Evolutionary conservation across 768 basidiomycete genomes (phyloP), one percentile per base, ranked within the genome.

Genomic region (Russula dissimulans): DNA sequence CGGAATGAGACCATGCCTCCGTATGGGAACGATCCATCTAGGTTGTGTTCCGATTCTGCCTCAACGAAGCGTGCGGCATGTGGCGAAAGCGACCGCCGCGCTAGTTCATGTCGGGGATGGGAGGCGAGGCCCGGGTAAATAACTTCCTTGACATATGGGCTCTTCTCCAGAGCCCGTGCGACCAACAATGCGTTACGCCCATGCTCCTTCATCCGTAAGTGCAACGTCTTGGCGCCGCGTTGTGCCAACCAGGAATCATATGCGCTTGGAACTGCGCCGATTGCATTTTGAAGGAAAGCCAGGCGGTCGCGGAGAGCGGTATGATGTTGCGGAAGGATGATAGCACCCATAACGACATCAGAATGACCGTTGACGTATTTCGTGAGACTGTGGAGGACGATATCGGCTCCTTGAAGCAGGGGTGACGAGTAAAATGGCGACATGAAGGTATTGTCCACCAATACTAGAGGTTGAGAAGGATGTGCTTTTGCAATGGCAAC

Each of bases 301-400:
- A 97, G 78, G 54, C 77, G 80, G 6, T 80, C 69, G 0, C 74
- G 70, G 56, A 89, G 73, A 0, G 72, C 70, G 4, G 74, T 61
- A 57, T 82, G 80, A 54, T 78, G 77, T 0, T 78, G 67, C 8
- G 89, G 84, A 6, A 94, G 78, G 65, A 94, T 83, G 56, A 88
- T 72, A 0, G 86, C 85, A 45, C 95, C 95, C 81, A 94, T 90
- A 67, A 97, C 78, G 69, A 95, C 90, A 70, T 98, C 95, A 0
- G 89, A 89, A 74, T 97, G 95, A 0, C 95, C 95, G 69, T 92
- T 91, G 69, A 95, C 77, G 75, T 95, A 97, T 73, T 98, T 97
- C 0, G 87, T 91, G 44, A 94, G 77, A 26, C 78, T 81, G 76
- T 97, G 92, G 5, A 92, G 62, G 65, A 92, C 89, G 65, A 97